phyloP scores from a whole-genome alignment of 352 stramenopile species.

The Pythium sp. region DNA sequence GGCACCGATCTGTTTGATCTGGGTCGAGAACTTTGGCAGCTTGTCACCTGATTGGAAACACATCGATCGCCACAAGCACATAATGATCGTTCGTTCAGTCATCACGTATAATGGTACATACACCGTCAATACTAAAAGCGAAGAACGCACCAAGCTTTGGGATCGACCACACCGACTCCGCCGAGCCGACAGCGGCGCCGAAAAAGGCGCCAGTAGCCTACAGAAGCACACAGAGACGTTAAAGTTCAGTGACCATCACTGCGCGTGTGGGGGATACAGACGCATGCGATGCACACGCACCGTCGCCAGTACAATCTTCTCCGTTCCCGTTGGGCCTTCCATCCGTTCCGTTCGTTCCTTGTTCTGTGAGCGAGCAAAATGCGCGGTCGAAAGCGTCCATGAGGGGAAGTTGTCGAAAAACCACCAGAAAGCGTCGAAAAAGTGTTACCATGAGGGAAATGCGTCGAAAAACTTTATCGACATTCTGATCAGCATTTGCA shows the following conservation, averaged over 20 bases:
- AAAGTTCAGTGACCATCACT: not conserved
- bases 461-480: not conserved
- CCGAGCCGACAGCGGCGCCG: slow-evolving; percentile 59
- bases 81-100: not conserved
- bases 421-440: not conserved
- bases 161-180: slow-evolving; percentile 87
- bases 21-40: slow-evolving; percentile 76
- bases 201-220: slow-evolving; percentile 79
- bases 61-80: not conserved
- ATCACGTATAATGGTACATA: not conserved
- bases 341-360: slow-evolving; percentile 35
- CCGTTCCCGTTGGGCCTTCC: slow-evolving; percentile 54
- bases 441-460: not conserved
- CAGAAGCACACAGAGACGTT: not conserved
- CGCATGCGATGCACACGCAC: slow-evolving; percentile 22
- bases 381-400: not conserved
- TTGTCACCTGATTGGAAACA: slow-evolving; percentile 45
- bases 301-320: slow-evolving; percentile 81
- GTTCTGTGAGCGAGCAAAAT: slow-evolving; percentile 4
- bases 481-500: not conserved
- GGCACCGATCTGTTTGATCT: slow-evolving; percentile 76
- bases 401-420: slow-evolving; percentile 2
- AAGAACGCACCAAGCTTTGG: slow-evolving; percentile 72
- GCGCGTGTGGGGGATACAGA: no score
- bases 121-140: not conserved